Percentiles rank a stretch among this genome's conserved stretches.
phyloP scores from a whole-genome alignment of 352 stramenopile species.

The Phytophthora megakarya region DNA sequence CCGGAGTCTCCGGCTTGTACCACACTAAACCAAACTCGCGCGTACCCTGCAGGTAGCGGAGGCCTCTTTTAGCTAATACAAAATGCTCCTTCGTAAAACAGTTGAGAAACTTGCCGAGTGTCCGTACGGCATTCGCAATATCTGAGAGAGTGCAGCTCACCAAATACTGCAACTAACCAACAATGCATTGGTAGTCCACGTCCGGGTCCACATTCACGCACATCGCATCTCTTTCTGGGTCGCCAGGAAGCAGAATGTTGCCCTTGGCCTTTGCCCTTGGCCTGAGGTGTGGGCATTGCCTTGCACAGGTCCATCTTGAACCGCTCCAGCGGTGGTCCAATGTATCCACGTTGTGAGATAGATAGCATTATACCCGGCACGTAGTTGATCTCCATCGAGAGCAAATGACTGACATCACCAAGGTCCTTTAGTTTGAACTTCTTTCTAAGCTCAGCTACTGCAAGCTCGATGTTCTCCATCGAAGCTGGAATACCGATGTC shows the following conservation, averaged over 20 bases:
- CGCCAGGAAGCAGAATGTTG: conserved; percentile 8
- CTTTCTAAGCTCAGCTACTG: conserved; percentile 1
- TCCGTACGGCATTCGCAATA: no score
- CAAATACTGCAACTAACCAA: conserved; percentile 4
- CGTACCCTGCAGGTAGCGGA: no score
- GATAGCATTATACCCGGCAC: background rate
- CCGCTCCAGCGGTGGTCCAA: background rate
- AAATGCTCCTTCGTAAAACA: no score
- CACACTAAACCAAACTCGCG: no score
- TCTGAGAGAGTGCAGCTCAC: no score
- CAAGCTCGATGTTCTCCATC: conserved; percentile 5
- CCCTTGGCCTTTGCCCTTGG: conserved; percentile 18
- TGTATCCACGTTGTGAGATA: conserved; percentile 7
- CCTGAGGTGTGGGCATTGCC: conserved; percentile 1
- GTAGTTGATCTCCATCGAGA: conserved; percentile 16
- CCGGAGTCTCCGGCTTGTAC: no score
- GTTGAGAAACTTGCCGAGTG: no score
- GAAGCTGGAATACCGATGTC: conserved; percentile 5
- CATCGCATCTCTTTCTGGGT: conserved; percentile 7
- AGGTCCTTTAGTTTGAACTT: conserved; percentile 16
- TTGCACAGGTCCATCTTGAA: conserved; percentile 13
- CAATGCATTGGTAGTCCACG: conserved; percentile 10
- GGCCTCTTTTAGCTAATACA: no score
- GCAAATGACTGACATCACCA: conserved; percentile 5
- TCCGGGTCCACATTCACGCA: conserved; percentile 9